phyloP scores from a whole-genome alignment of 2,329 filamentous ascomycete species.

The Ophiosphaerella narmari region DNA sequence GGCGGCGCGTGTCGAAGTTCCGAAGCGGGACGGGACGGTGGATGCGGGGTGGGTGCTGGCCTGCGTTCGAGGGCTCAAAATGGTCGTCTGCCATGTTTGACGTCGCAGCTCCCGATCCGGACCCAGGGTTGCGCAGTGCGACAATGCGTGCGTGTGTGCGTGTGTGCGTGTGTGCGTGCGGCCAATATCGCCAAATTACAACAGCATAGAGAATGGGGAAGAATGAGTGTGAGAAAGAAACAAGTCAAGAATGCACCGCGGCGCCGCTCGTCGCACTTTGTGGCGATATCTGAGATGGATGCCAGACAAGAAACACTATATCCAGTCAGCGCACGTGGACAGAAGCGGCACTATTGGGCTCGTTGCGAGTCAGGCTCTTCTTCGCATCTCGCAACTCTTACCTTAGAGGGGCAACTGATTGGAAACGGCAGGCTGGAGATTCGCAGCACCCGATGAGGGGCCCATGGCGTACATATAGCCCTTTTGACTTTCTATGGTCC shows the following conservation, averaged over 20 bases:
- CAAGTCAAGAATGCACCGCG: slow-evolving; percentile 4
- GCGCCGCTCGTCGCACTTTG: slow-evolving; percentile 18
- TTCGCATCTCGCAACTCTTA: slow-evolving; percentile 21
- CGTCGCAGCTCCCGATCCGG: not conserved
- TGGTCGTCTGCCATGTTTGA: slow-evolving; percentile 37
- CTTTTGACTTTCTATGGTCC: not conserved
- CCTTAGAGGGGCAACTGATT: slow-evolving; percentile 28
- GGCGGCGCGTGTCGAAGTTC: slow-evolving; percentile 28
- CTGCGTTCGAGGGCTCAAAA: slow-evolving; percentile 22
- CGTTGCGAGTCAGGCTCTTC: slow-evolving; percentile 11
- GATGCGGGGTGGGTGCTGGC: slow-evolving; percentile 37
- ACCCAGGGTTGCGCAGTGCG: slow-evolving; percentile 5
- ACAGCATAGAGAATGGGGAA: slow-evolving; percentile 6
- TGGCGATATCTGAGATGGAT: slow-evolving; percentile 29
- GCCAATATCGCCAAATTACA: slow-evolving; percentile 7
- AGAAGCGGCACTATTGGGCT: slow-evolving; percentile 18
- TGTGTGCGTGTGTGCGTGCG: slow-evolving; percentile 1
- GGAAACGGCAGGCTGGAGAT: slow-evolving; percentile 10
- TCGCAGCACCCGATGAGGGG: slow-evolving; percentile 13
- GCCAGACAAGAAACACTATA: slow-evolving; percentile 20
- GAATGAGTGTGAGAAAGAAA: slow-evolving; percentile 12
- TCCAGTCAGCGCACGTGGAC: slow-evolving; percentile 32
- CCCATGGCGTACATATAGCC: slow-evolving; percentile 4
- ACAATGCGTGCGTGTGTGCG: slow-evolving; percentile 2
- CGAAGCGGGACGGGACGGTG: slow-evolving; percentile 47